Percentiles rank a stretch among this genome's conserved stretches.
Conservation (phyloP, 352 stramenopile species). For the Thalassiosira ordinaria region DNA sequence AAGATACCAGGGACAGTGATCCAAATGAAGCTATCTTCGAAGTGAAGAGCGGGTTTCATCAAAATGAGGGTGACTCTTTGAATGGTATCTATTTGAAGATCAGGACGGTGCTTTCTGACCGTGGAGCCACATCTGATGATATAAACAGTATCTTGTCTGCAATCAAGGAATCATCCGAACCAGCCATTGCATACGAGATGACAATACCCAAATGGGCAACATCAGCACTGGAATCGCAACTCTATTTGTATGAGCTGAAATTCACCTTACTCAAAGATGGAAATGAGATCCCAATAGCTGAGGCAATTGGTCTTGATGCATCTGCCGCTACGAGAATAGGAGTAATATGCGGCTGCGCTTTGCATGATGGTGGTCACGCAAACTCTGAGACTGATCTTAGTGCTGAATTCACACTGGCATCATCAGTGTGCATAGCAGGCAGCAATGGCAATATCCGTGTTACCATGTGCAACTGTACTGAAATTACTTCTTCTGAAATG, state of each 20-base stretch:
- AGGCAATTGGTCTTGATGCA: slow-evolving; percentile 20
- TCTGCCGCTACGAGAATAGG: slow-evolving; percentile 40
- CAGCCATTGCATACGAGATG: slow-evolving; percentile 16
- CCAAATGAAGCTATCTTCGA: slow-evolving; percentile 7
- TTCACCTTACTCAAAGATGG: slow-evolving; percentile 23
- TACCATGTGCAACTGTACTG: slow-evolving; percentile 16
- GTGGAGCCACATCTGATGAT: slow-evolving; percentile 1
- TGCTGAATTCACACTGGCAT: slow-evolving; percentile 23
- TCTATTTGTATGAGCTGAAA: slow-evolving; percentile 51
- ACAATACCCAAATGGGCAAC: slow-evolving; percentile 37
- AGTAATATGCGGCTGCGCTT: slow-evolving; percentile 25
- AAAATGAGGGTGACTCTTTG: slow-evolving; percentile 14
- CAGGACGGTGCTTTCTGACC: background rate
- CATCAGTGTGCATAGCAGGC: background rate
- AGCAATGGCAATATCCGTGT: slow-evolving; percentile 16
- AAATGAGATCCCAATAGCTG: slow-evolving; percentile 20
- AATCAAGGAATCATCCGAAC: slow-evolving; percentile 19
- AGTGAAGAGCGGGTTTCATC: slow-evolving; percentile 6
- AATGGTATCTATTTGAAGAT: slow-evolving; percentile 19
- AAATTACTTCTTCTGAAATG: slow-evolving; percentile 31
- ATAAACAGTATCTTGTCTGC: slow-evolving; percentile 9
- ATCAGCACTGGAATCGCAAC: slow-evolving; percentile 16
- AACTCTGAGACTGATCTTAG: slow-evolving; percentile 13
- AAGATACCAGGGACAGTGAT: slow-evolving; percentile 2
- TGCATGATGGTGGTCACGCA: slow-evolving; percentile 16